Conservation (phyloP, 345 rosid species). For the Bruguiera parviflora region DNA sequence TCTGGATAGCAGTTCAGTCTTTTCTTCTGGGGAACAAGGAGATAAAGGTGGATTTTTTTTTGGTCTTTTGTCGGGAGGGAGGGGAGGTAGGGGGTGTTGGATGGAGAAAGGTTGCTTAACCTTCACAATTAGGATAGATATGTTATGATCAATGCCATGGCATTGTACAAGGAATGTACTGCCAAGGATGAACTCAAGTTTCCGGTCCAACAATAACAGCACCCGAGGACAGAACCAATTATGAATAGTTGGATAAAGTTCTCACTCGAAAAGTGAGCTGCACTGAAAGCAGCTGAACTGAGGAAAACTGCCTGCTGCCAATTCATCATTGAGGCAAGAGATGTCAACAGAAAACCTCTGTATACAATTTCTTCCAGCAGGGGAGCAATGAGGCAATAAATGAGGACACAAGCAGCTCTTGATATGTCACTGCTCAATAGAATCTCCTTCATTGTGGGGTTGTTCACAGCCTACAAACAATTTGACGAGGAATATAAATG, state of each 20-base stretch:
- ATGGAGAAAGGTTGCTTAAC: not conserved
- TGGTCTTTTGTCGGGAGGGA: not conserved
- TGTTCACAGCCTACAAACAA: constrained; percentile 44
- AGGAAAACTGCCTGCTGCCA: constrained; percentile 56
- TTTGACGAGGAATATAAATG: not conserved
- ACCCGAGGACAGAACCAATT: constrained; percentile 66
- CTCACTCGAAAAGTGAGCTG: constrained; percentile 71
- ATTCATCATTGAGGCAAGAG: constrained; percentile 52
- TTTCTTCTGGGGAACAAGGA: too few relatives aligned
- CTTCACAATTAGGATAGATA: constrained; percentile 21
- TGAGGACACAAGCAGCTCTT: constrained; percentile 46
- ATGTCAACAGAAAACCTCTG: constrained; percentile 70
- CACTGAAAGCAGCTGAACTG: constrained; percentile 69
- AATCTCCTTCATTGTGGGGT: constrained; percentile 53
- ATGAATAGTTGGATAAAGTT: constrained; percentile 57
- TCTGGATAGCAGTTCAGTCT: too few relatives aligned
- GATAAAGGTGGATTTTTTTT: not conserved
- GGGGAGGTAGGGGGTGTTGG: not conserved
- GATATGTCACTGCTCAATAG: constrained; percentile 47
- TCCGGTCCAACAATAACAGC: constrained; percentile 75
- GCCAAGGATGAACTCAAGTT: constrained; percentile 55
- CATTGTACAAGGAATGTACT: constrained; percentile 75
- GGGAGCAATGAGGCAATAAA: constrained; percentile 66
- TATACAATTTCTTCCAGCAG: constrained; percentile 70
- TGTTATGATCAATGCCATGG: constrained; percentile 47